These are phyloP conservation scores for Cenococcum geophilum DNA, from an alignment of 495 filamentous ascomycete genomes.

Conservation along the genomic window DNA sequence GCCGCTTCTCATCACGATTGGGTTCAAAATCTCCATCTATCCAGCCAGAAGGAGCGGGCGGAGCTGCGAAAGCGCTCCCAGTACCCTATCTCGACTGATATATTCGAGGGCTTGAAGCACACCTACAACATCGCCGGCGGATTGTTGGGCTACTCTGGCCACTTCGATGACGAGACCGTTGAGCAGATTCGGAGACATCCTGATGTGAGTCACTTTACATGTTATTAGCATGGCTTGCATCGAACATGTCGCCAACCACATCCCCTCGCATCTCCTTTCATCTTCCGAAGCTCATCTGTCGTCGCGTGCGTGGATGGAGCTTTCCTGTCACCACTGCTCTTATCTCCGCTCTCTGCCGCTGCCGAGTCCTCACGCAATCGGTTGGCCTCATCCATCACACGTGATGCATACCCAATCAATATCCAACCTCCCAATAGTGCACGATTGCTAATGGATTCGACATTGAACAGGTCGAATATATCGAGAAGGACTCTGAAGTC, in stretches of 20 bases:
- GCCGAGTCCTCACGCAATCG: conserved; percentile 12
- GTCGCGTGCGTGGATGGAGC: neutral
- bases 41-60: conserved; percentile 51
- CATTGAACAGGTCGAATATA: conserved; percentile 76
- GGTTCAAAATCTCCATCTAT: conserved; percentile 76
- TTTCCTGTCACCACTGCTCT: conserved; percentile 7
- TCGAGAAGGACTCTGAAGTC: conserved; percentile 90
- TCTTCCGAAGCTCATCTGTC: neutral
- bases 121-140: conserved; percentile 84
- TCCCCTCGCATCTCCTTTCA: no score
- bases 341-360: conserved; percentile 27
- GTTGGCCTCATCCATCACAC: conserved; percentile 17
- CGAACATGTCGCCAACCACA: neutral
- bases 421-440: conserved; percentile 4
- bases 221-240: neutral
- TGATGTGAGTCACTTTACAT: conserved; percentile 68
- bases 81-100: conserved; percentile 60
- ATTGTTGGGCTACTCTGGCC: conserved; percentile 86
- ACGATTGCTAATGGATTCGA: conserved; percentile 19
- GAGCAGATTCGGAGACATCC: conserved; percentile 93
- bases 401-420: conserved; percentile 20
- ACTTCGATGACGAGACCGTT: conserved; percentile 89
- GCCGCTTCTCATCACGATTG: conserved; percentile 78
- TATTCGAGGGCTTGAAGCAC: conserved; percentile 85
- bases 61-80: conserved; percentile 89